Percentiles rank a stretch among this genome's conserved stretches.
Evolutionary conservation across 129 eudicot species (phyloP).

Genomic region (Artemisia argyi): DNA sequence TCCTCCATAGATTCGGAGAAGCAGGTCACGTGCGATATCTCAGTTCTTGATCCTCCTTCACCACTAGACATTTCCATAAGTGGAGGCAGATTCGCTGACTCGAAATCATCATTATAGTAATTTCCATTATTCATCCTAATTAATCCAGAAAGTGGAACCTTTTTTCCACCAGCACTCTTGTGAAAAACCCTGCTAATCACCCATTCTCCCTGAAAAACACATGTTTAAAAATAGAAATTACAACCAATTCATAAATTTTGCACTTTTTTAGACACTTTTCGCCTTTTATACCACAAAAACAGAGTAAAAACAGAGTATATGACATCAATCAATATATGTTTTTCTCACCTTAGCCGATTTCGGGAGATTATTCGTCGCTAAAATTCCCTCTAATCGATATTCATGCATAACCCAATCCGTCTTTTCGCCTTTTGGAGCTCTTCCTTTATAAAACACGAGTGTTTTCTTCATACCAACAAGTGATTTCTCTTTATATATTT

Average conservation of each 20-base stretch:
- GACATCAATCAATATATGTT: constrained; percentile 15
- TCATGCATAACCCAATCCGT: constrained; percentile 92
- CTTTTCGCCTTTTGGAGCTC: constrained; percentile 83
- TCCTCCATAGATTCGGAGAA: constrained; percentile 68
- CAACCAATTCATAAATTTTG: background rate
- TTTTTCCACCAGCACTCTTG: constrained; percentile 63
- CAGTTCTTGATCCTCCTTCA: constrained; percentile 38
- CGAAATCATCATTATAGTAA: background rate
- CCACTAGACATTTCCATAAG: constrained; percentile 54
- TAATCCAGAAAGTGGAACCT: constrained; percentile 49
- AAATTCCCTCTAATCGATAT: constrained; percentile 58
- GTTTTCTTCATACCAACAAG: constrained; percentile 82
- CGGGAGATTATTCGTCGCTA: constrained; percentile 33
- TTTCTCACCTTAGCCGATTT: constrained; percentile 49
- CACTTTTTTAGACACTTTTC: background rate
- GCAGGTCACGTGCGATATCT: constrained; percentile 73
- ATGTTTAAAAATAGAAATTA: background rate
- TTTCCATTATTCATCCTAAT: constrained; percentile 18
- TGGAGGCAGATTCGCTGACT: constrained; percentile 53
- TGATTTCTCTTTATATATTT: constrained; percentile 44
- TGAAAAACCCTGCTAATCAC: constrained; percentile 76
- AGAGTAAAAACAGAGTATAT: constrained; percentile 17
- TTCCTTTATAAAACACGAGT: constrained; percentile 68
- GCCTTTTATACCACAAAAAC: background rate
- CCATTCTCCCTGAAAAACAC: constrained; percentile 79